Percentiles rank a stretch among this genome's conserved stretches.
These are phyloP conservation scores for Torulaspora franciscae DNA, from an alignment of 805 yeast genomes.

Conservation along the genomic window DNA sequence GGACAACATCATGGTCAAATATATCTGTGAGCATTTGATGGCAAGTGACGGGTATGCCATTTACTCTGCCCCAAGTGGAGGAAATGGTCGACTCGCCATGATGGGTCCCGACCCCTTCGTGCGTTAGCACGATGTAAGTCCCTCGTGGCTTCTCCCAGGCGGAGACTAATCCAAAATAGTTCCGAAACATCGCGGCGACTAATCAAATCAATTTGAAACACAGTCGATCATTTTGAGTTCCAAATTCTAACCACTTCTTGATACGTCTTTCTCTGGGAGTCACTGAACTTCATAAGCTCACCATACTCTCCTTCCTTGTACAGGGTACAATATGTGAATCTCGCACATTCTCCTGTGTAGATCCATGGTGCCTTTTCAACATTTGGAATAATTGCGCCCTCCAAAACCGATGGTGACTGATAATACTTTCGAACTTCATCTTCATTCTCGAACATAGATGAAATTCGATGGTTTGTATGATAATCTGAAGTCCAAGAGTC, in stretches of 20 bases:
- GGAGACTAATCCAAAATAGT: too few species aligned
- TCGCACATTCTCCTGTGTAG: slow-evolving; percentile 9
- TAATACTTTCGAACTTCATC: slow-evolving; percentile 9
- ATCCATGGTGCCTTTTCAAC: slow-evolving; percentile 5
- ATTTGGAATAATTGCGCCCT: slow-evolving; percentile 15
- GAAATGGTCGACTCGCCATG: too few species aligned
- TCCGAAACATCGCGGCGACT: too few species aligned
- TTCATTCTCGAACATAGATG: slow-evolving; percentile 7
- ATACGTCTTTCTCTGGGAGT: slow-evolving; percentile 3
- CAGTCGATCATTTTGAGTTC: background rate
- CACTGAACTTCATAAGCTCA: slow-evolving; percentile 7
- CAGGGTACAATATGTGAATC: slow-evolving; percentile 4
- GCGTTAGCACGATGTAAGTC: too few species aligned
- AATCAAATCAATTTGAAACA: too few species aligned
- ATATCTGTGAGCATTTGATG: too few species aligned
- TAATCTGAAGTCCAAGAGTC: slow-evolving; percentile 13
- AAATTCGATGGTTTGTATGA: slow-evolving; percentile 2
- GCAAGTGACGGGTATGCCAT: too few species aligned
- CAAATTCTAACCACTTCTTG: slow-evolving; percentile 7
- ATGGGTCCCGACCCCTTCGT: too few species aligned
- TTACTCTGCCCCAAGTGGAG: too few species aligned
- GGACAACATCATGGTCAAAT: too few species aligned
- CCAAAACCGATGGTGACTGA: slow-evolving; percentile 10
- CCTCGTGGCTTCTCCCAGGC: too few species aligned
- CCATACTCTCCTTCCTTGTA: slow-evolving; percentile 9